Conservation (phyloP, 2,329 filamentous ascomycete genomes). For the Xylariales sp. region DNA sequence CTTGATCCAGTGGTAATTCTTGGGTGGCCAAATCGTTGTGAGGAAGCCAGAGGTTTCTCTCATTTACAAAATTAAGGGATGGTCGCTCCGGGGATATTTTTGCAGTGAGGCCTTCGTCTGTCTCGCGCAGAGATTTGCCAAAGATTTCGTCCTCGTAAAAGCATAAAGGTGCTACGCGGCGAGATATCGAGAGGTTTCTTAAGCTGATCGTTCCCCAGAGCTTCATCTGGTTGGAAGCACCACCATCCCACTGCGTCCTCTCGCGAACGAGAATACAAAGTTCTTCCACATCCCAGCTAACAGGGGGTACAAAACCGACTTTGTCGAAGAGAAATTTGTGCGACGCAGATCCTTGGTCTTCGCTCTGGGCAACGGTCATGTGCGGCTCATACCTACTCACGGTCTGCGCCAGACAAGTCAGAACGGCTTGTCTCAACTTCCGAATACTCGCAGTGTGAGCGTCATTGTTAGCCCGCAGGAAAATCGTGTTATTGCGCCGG, state of each 20-base stretch:
- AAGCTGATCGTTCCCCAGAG: constrained; percentile 49
- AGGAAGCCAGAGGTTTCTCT: constrained; percentile 14
- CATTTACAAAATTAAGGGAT: constrained; percentile 14
- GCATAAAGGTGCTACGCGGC: constrained; percentile 6
- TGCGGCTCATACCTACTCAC: constrained; percentile 38
- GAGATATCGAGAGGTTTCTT: constrained; percentile 13
- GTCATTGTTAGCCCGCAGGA: constrained; percentile 29
- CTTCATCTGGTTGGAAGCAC: constrained; percentile 44
- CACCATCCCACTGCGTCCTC: constrained; percentile 21
- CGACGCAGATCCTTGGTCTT: constrained; percentile 36
- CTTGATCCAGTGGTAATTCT: too few relatives aligned
- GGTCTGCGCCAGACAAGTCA: constrained; percentile 29
- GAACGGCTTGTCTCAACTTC: constrained; percentile 28
- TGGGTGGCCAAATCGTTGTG: neutral
- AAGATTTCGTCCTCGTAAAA: constrained; percentile 11
- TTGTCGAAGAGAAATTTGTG: constrained; percentile 51
- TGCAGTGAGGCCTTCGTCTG: neutral
- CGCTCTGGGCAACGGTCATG: constrained; percentile 57
- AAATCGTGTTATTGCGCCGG: constrained; percentile 46
- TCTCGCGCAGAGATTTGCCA: neutral
- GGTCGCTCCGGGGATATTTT: constrained; percentile 6
- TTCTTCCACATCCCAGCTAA: constrained; percentile 44
- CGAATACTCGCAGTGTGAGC: constrained; percentile 17
- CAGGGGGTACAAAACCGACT: constrained; percentile 37
- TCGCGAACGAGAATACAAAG: constrained; percentile 52